Percentiles rank a stretch among this genome's conserved stretches.
These are phyloP conservation scores for Lignosus rhinocerotis DNA, from an alignment of 1,284 basidiomycete genomes.

Conservation along the genomic window DNA sequence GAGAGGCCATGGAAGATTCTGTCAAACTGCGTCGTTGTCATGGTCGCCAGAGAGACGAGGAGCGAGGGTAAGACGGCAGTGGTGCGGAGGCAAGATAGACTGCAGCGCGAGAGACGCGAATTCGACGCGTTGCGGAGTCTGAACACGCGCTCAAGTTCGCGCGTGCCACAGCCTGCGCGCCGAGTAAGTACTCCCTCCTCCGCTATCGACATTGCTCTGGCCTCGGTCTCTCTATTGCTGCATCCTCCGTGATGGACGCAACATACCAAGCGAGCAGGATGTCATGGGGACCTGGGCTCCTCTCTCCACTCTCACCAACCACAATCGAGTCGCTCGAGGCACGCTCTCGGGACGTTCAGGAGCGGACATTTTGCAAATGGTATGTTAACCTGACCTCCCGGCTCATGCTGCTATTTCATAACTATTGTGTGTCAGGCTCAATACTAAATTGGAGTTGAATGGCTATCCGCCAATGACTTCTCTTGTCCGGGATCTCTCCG, in stretches of 20 bases:
- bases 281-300: slow-evolving; percentile 18
- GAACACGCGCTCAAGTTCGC: slow-evolving; percentile 28
- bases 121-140: slow-evolving; percentile 36
- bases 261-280: slow-evolving; percentile 12
- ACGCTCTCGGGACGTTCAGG: slow-evolving; percentile 68
- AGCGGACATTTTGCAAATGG: slow-evolving; percentile 88
- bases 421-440: slow-evolving; percentile 64
- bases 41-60: slow-evolving; percentile 30
- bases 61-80: slow-evolving; percentile 19
- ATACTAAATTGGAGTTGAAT: slow-evolving; percentile 88
- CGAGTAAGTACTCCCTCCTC: slow-evolving; percentile 10
- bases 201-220: slow-evolving; percentile 6
- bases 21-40: slow-evolving; percentile 78
- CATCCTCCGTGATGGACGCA: slow-evolving; percentile 8
- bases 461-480: slow-evolving; percentile 91
- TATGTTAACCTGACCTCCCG: slow-evolving; percentile 29
- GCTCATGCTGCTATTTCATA: slow-evolving; percentile 6
- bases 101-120: slow-evolving; percentile 11
- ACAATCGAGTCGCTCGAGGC: slow-evolving; percentile 59
- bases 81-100: slow-evolving; percentile 15
- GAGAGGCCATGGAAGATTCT: slow-evolving; percentile 78
- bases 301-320: slow-evolving; percentile 22
- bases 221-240: slow-evolving; percentile 1
- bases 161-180: slow-evolving; percentile 16
- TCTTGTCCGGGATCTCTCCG: slow-evolving; percentile 87